Percentiles rank a stretch among this genome's conserved stretches.
phyloP scores from a whole-genome alignment of 2,329 filamentous ascomycete genomes.

The Microascus cirrosus region DNA sequence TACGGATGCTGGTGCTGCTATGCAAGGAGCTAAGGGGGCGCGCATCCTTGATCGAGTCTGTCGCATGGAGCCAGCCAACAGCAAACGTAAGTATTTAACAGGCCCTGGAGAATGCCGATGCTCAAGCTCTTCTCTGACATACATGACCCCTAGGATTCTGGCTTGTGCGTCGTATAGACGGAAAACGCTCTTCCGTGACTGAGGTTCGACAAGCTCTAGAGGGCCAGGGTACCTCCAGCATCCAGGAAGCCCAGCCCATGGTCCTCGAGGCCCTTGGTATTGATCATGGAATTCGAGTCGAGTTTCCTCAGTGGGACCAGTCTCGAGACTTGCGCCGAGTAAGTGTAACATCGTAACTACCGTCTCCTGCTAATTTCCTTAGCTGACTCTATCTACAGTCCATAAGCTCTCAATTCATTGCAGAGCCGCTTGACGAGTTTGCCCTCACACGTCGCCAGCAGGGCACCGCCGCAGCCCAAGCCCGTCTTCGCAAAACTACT shows the following conservation, averaged over 20 bases:
- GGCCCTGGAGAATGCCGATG: not conserved
- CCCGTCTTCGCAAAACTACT: conserved; percentile 1
- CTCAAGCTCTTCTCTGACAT: conserved; percentile 11
- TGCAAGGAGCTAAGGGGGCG: conserved; percentile 31
- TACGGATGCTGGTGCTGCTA: conserved; percentile 34
- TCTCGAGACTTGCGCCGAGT: conserved; percentile 36
- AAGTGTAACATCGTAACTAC: conserved; percentile 14
- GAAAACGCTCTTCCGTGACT: conserved; percentile 21
- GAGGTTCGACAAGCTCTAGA: conserved; percentile 33
- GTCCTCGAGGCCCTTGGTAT: conserved; percentile 21
- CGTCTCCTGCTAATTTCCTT: not conserved
- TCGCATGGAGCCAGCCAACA: conserved; percentile 48
- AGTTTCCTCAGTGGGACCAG: conserved; percentile 39
- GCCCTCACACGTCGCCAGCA: not conserved
- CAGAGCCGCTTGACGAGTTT: not conserved
- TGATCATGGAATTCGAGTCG: conserved; percentile 29
- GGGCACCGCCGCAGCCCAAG: not conserved
- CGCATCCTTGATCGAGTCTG: conserved; percentile 44
- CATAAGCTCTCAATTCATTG: conserved; percentile 10
- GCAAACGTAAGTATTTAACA: conserved; percentile 34
- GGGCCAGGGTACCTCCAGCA: conserved; percentile 27
- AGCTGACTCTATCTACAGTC: conserved; percentile 9
- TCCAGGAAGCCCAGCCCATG: conserved; percentile 21
- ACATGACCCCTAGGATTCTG: conserved; percentile 19
- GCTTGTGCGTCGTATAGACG: conserved; percentile 36